phyloP scores from a whole-genome alignment of 1,284 basidiomycete genomes.

The Blastosporella zonata region DNA sequence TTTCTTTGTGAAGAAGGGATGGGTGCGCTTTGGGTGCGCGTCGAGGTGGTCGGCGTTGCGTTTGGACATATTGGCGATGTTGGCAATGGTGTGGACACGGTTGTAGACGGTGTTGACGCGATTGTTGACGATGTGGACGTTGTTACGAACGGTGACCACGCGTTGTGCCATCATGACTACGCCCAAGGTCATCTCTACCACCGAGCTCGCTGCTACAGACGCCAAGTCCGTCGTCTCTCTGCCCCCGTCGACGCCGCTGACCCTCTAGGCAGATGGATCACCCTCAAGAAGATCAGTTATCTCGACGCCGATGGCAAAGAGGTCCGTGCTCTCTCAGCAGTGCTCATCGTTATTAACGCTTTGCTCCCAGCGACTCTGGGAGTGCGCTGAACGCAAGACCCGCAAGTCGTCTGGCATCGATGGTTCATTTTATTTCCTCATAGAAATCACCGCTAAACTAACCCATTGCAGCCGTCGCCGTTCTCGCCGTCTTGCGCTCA shows the following conservation, averaged over 20 bases:
- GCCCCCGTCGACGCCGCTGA: conserved; percentile 5
- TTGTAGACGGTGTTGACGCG: conserved; percentile 1
- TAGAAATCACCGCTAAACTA: not conserved
- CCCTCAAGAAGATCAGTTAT: conserved; percentile 72
- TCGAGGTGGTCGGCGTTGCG: conserved; percentile 16
- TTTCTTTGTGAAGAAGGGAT: conserved; percentile 35
- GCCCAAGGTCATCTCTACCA: conserved; percentile 43
- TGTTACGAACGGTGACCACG: conserved; percentile 4
- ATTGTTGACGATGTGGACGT: conserved; percentile 9
- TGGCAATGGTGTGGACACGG: conserved; percentile 8
- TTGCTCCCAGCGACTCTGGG: conserved; percentile 70
- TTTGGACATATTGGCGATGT: conserved; percentile 17
- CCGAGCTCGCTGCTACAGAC: conserved; percentile 51
- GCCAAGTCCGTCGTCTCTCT: conserved; percentile 48
- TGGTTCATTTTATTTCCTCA: conserved; percentile 45
- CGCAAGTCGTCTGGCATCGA: conserved; percentile 74
- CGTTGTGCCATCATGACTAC: conserved; percentile 18
- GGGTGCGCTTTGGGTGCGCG: conserved; percentile 19
- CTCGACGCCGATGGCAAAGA: conserved; percentile 71
- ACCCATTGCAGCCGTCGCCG: conserved; percentile 64
- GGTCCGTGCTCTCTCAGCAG: conserved; percentile 35
- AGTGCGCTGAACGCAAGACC: conserved; percentile 80
- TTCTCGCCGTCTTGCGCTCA: conserved; percentile 77
- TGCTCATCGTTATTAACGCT: not conserved
- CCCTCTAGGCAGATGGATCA: conserved; percentile 57